Conservation (phyloP, 1,284 basidiomycete species). For the Boletus semigastroideus region DNA sequence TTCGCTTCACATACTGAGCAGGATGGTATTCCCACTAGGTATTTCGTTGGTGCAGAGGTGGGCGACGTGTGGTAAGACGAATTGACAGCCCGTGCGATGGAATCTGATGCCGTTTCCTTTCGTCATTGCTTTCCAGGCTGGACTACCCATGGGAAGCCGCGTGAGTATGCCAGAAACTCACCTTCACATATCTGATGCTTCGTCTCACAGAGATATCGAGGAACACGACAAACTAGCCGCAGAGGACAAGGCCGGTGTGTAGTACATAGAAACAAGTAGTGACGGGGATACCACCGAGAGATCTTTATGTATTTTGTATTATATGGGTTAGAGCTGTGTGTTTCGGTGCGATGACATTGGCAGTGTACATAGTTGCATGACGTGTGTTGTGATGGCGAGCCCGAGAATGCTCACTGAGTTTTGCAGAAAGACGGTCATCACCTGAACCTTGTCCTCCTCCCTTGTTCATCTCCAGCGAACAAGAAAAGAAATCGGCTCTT, state of each 20-base stretch:
- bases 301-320: neutral
- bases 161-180: slow-evolving; percentile 43
- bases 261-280: neutral
- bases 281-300: slow-evolving; percentile 6
- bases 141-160: slow-evolving; percentile 83
- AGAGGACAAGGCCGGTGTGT: slow-evolving; percentile 32
- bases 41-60: slow-evolving; percentile 68
- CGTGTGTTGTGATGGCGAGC: neutral
- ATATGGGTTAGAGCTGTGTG: neutral
- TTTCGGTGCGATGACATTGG: neutral
- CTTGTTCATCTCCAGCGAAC: neutral
- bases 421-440: slow-evolving; percentile 2
- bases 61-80: slow-evolving; percentile 57
- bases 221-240: slow-evolving; percentile 69
- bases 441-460: neutral
- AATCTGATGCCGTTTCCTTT: slow-evolving; percentile 7
- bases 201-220: slow-evolving; percentile 63
- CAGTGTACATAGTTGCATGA: neutral
- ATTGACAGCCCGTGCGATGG: slow-evolving; percentile 7
- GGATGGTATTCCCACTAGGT: slow-evolving; percentile 41
- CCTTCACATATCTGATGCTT: slow-evolving; percentile 1
- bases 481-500: slow-evolving; percentile 12
- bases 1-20: slow-evolving; percentile 10
- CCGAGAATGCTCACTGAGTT: neutral
- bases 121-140: slow-evolving; percentile 48